Base-by-base conservation (phyloP, 2,329 filamentous ascomycete genomes). In the Apiospora saccharicola region DNA sequence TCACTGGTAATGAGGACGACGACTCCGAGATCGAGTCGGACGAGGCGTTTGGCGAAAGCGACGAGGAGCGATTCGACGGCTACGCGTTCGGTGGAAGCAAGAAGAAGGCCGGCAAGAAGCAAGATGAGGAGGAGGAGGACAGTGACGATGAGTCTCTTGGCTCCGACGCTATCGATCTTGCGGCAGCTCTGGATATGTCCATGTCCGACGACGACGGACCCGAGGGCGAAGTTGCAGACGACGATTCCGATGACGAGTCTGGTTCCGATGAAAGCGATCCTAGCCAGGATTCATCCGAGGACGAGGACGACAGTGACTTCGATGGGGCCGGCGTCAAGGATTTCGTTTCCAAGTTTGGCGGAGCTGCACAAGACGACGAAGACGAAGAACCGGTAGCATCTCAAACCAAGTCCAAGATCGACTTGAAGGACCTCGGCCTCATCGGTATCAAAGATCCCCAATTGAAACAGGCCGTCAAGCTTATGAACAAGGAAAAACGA, bases 1-100 rank as follows among this genome's bases (percentile, higher is more conserved):
- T 90, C 7, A 86, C 85, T 30, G 88, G 88, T 46, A 89, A 91
- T 49, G 87, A 88, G 44, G 89, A 91, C 49, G 87, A 91, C 26
- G 90, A 91, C 76, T 91, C 89, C 6, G 90, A 91, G 73, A 88
- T 91, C 70, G 90, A 91, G 75, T 90, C 88, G 76, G 90, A 91
- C 79, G 94, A 97, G 78, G 95, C 96, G 2, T 94, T 98, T 86
- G 94, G 94, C 4, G 92, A 94, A 75, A 96, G 94, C 77, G 95
- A 98, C 78, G 92, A 96, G 78, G 95, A 97, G 80, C 89, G 88
- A 74, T 97, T 97, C 75, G 90, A 94, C 75, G 93, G 91, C 14
- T 97, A 92, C 77, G 78, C 85, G 0, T 90, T 91, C 73, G 78
- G 87, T 1, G 88, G 87, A 14, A 86, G 84, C 77, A 87, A 30